phyloP scores from a whole-genome alignment of 768 basidiomycete genomes.

The Podaxis pistillaris region DNA sequence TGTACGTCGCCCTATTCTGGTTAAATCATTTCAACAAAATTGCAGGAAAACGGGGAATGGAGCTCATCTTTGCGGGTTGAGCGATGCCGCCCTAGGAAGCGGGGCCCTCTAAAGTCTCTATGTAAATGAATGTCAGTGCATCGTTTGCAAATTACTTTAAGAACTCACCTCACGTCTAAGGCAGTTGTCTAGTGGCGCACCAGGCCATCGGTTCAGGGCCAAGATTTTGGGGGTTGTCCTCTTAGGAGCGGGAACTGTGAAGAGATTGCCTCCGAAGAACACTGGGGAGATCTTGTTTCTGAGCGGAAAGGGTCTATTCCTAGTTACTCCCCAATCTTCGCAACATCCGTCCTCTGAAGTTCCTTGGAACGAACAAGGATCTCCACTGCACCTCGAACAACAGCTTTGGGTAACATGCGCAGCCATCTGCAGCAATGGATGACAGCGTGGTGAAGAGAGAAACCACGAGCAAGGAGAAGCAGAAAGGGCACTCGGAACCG shows the following conservation, averaged over 20 bases:
- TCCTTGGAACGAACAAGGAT: neutral
- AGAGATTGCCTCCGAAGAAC: neutral
- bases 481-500: neutral
- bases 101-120: neutral
- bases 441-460: neutral
- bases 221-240: neutral
- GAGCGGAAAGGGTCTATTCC: neutral
- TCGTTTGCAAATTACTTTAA: neutral
- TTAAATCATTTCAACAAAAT: neutral
- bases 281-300: neutral
- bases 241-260: too few species aligned
- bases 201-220: conserved; percentile 13
- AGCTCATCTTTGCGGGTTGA: neutral
- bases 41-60: neutral
- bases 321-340: neutral
- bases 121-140: neutral
- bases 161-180: neutral
- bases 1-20: neutral
- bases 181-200: neutral
- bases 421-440: neutral
- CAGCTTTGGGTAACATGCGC: neutral
- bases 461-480: neutral
- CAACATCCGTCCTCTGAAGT: neutral
- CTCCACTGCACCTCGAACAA: neutral
- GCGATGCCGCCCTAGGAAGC: neutral